These are phyloP conservation scores for Eudorina sp. DNA, from an alignment of 139 green algal genomes.

Conservation along the genomic window DNA sequence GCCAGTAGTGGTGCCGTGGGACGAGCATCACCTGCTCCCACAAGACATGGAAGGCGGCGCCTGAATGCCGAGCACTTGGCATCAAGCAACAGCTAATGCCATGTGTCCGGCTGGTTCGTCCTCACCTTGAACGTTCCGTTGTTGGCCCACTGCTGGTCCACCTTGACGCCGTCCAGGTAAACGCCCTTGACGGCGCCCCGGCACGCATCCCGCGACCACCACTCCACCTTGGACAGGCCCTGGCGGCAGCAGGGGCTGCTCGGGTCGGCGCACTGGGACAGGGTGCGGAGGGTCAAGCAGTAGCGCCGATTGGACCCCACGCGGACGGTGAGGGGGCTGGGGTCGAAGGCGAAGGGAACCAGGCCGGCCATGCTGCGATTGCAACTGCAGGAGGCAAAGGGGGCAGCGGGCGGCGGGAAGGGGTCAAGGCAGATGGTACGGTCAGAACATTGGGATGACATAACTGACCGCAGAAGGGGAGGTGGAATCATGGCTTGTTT, in stretches of 20 bases:
- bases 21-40: too few relatives aligned
- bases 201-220: conserved; percentile 21
- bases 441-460: too few relatives aligned
- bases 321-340: background rate
- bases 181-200: conserved; percentile 11
- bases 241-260: background rate
- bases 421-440: too few relatives aligned
- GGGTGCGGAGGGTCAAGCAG: conserved; percentile 6
- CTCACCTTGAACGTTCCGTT: conserved; percentile 4
- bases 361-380: background rate
- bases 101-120: too few relatives aligned
- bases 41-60: too few relatives aligned
- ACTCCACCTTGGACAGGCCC: conserved; percentile 16
- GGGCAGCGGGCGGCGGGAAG: too few relatives aligned
- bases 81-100: too few relatives aligned
- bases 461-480: background rate
- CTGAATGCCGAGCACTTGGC: too few relatives aligned
- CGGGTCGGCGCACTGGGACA: background rate
- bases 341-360: background rate
- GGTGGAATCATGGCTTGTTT: background rate
- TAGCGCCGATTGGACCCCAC: background rate
- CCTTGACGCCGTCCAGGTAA: conserved; percentile 22
- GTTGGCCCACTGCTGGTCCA: conserved; percentile 24
- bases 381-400: background rate
- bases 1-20: too few relatives aligned